phyloP scores from a whole-genome alignment of 345 rosid genomes.

The Arabidopsis suecica region DNA sequence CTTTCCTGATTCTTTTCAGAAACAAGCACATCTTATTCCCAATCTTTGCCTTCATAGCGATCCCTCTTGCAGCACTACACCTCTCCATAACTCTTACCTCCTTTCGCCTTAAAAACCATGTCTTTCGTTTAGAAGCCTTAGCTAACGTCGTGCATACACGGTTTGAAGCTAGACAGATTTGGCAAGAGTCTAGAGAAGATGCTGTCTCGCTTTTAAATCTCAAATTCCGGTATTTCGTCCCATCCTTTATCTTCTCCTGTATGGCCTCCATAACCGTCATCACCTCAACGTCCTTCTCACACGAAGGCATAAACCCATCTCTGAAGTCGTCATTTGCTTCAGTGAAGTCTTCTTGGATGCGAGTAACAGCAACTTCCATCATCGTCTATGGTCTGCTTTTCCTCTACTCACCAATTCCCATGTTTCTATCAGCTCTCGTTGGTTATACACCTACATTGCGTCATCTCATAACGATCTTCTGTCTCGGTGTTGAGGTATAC shows the following conservation, averaged over 20 bases:
- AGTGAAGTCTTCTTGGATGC: conserved; percentile 47
- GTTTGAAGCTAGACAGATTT: conserved; percentile 67
- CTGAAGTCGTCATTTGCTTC: conserved; percentile 43
- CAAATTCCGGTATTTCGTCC: conserved; percentile 54
- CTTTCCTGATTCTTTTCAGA: conserved; percentile 52
- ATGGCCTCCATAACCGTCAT: conserved; percentile 48
- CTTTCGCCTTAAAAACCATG: conserved; percentile 55
- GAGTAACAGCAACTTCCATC: conserved; percentile 59
- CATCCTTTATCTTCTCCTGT: conserved; percentile 63
- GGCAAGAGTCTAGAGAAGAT: conserved; percentile 65
- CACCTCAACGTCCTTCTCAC: conserved; percentile 45
- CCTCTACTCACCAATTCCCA: conserved; percentile 48
- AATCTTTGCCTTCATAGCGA: conserved; percentile 52
- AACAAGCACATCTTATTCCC: conserved; percentile 55
- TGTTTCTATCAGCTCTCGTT: conserved; percentile 38
- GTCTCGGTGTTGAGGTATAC: conserved; percentile 55
- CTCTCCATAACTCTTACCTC: conserved; percentile 61
- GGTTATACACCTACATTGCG: conserved; percentile 38
- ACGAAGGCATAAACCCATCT: conserved; percentile 40
- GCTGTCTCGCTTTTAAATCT: conserved; percentile 65
- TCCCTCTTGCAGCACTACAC: conserved; percentile 66
- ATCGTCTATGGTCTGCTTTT: conserved; percentile 53
- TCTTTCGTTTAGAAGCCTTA: conserved; percentile 62
- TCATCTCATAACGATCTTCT: conserved; percentile 41
- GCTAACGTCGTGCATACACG: conserved; percentile 55